These are phyloP conservation scores for Amaranthus tricolor DNA, from an alignment of 179 eudicot genomes.

Conservation along the genomic window DNA sequence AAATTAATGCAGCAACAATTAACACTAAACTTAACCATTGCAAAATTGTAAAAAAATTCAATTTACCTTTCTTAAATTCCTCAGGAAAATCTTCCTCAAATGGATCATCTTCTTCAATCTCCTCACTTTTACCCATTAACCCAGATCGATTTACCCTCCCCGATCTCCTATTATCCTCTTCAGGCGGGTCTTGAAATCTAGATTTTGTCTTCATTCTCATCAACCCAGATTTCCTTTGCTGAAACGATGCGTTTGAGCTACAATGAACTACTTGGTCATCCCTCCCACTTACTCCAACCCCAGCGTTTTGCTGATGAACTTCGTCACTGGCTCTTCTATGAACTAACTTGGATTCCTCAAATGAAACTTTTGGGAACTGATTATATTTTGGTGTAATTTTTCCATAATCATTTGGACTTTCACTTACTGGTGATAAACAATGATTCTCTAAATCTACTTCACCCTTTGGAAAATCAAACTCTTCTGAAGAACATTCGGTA, in stretches of 20 bases:
- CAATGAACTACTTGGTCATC: slow-evolving; percentile 51
- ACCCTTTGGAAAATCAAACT: slow-evolving; percentile 33
- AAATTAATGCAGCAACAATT: slow-evolving; percentile 49
- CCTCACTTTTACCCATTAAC: slow-evolving; percentile 38
- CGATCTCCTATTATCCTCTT: slow-evolving; percentile 38
- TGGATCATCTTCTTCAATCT: slow-evolving; percentile 80
- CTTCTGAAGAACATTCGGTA: slow-evolving; percentile 26
- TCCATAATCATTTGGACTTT: slow-evolving; percentile 40
- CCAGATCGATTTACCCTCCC: slow-evolving; percentile 43
- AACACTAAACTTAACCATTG: slow-evolving; percentile 58
- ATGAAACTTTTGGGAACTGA: slow-evolving; percentile 36
- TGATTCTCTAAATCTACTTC: slow-evolving; percentile 37
- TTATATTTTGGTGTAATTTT: slow-evolving; percentile 44
- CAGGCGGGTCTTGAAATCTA: slow-evolving; percentile 67
- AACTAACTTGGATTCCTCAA: slow-evolving; percentile 35
- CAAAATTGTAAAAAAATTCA: slow-evolving; percentile 40
- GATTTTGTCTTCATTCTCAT: slow-evolving; percentile 60
- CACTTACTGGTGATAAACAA: slow-evolving; percentile 30
- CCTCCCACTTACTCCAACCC: slow-evolving; percentile 11
- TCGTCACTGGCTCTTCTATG: slow-evolving; percentile 33
- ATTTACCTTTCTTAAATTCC: slow-evolving; percentile 53
- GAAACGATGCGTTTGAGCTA: slow-evolving; percentile 50
- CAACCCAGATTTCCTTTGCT: slow-evolving; percentile 36
- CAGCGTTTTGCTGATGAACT: slow-evolving; percentile 26
- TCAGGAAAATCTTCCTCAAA: slow-evolving; percentile 80